Base-by-base conservation (phyloP, 139 green algal species). In the Chlamydomonas schloesseri region DNA sequence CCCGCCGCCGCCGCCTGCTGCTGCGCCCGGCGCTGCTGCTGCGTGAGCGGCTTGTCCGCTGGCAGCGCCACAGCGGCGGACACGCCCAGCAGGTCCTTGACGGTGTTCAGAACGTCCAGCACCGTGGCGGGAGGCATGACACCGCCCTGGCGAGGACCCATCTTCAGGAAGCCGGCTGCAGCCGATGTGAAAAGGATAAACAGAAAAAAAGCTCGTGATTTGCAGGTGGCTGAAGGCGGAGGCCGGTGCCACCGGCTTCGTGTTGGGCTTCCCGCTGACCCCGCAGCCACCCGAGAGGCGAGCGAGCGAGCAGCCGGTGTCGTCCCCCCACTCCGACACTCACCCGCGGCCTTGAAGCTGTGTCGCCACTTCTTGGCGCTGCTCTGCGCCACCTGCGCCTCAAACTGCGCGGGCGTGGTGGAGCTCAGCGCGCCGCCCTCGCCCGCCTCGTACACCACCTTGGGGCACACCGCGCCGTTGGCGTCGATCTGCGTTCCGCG, bases 31-130 rank as follows among this genome's bases (percentile, higher is more conserved):
- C 78, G 78, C 78, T 84, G 78, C 78, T 84, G 78, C 64, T 84
- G 78, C 65, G 78, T 84, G 20, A 84, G 78, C 11, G 78, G 62
- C 78, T 84, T 84, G 47, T 84, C 78, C 0, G 78, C 64, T 0
- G 78, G 78, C 78, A 84, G 78, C 17, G 78, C 28, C 15, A 84
- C 53, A 17, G 78, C n/a, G 28, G 64, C 28, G 31, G 28, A 53
- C 15, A 84, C 78, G n/a, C 78, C 78, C n/a, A 84, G 65, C n/a
- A 84, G 64, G 64, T 84, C 78, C 64, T 84, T 84, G n/a, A 84
- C 42, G 65, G 64, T 75, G 46, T 47, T 84, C 29, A 84, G 78
- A 1, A 84, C 78, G 64, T 84, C 78, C 42, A 84, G 64, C 26
- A 84, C 78, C 64, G 78, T 84, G 42, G 76, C 76, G 36, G 78